phyloP scores from a whole-genome alignment of 495 filamentous ascomycete genomes.

The Viridothelium virens region DNA sequence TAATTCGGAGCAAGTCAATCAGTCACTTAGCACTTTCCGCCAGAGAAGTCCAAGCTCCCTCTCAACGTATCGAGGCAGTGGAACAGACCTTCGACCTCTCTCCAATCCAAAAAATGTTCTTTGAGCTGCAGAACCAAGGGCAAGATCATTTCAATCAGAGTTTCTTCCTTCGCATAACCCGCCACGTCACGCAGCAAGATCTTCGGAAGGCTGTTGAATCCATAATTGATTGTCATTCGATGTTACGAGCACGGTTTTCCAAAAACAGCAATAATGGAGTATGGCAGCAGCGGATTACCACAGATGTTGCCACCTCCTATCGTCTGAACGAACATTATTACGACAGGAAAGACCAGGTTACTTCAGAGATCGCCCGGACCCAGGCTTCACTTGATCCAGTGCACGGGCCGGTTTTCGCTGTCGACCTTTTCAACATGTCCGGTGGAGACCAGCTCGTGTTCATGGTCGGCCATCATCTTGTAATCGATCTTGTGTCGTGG shows the following conservation, averaged over 20 bases:
- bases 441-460: conserved; percentile 20
- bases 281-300: conserved; percentile 25
- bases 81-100: conserved; percentile 23
- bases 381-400: conserved; percentile 21
- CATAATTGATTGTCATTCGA: conserved; percentile 25
- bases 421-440: conserved; percentile 20
- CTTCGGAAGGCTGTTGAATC: conserved; percentile 19
- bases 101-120: conserved; percentile 28
- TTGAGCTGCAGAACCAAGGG: conserved; percentile 20
- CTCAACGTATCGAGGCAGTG: conserved; percentile 11
- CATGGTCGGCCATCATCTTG: conserved; percentile 25
- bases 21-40: conserved; percentile 18
- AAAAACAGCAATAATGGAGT: not conserved
- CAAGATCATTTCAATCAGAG: conserved; percentile 27
- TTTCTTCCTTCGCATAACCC: conserved; percentile 21
- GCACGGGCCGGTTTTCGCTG: conserved; percentile 23
- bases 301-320: conserved; percentile 22
- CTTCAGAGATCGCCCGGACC: conserved; percentile 18
- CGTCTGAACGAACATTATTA: conserved; percentile 15
- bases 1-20: conserved; percentile 24
- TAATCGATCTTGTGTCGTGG: conserved; percentile 28
- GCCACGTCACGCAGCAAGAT: conserved; percentile 5
- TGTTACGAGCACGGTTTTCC: conserved; percentile 27
- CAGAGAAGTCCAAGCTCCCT: not conserved
- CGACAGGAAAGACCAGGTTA: conserved; percentile 9